phyloP scores from a whole-genome alignment of 208 protist species.

The Strigomonas culicis region DNA sequence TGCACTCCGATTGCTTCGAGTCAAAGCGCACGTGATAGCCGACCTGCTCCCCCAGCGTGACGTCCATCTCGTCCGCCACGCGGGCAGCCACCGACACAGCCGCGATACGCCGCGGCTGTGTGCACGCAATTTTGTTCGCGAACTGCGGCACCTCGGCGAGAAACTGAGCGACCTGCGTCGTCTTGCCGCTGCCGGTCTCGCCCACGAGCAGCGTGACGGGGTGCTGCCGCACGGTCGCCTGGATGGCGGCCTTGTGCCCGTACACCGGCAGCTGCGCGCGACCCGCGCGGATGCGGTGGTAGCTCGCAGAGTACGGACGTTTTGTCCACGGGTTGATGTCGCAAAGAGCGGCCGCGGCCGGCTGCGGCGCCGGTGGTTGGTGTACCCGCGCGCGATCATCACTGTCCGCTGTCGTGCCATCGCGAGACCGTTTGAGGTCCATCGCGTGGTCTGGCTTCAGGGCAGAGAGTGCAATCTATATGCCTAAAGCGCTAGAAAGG shows the following conservation, averaged over 20 bases:
- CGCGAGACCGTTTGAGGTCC: no score
- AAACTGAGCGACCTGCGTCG: slow-evolving; percentile 96
- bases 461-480: no score
- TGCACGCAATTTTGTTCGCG: slow-evolving; percentile 80
- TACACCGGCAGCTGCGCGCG: slow-evolving; percentile 71
- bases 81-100: slow-evolving; percentile 98
- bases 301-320: slow-evolving; percentile 37
- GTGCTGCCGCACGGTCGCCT: slow-evolving; percentile 85
- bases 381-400: no score
- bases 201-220: slow-evolving; percentile 91
- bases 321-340: slow-evolving; percentile 40
- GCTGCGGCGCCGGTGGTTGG: no score
- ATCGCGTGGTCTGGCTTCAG: no score
- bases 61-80: slow-evolving; percentile 98
- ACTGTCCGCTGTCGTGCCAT: no score
- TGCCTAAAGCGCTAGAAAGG: no score
- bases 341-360: background rate
- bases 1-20: slow-evolving; percentile 88
- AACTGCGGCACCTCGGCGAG: slow-evolving; percentile 49
- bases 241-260: slow-evolving; percentile 39
- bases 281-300: slow-evolving; percentile 34
- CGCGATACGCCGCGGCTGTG: slow-evolving; percentile 98
- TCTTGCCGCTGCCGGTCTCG: slow-evolving; percentile 96
- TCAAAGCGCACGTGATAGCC: slow-evolving; percentile 99
- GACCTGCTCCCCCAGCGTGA: slow-evolving; percentile 95